phyloP scores from a whole-genome alignment of 2,329 filamentous ascomycete genomes.

The Ophiostoma triangulosporum region DNA sequence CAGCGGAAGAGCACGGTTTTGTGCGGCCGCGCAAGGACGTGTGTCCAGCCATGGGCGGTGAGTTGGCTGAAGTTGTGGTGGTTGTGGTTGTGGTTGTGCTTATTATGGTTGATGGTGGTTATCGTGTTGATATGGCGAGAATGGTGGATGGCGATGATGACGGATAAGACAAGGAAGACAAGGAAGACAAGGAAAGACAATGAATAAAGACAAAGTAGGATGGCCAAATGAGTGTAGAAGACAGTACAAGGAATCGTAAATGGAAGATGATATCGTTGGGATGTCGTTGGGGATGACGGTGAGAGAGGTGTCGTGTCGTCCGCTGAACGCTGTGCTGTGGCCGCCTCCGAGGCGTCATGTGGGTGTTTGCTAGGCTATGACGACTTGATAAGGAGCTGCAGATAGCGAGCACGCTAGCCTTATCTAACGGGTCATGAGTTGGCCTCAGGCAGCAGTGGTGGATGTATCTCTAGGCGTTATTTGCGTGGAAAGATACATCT shows the following conservation, averaged over 20 bases:
- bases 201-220: too few species aligned
- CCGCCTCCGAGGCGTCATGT: constrained; percentile 6
- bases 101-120: too few species aligned
- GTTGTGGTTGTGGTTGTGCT: too few species aligned
- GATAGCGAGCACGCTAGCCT: constrained; percentile 1
- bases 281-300: background rate
- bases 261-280: background rate
- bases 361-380: constrained; percentile 10
- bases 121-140: too few species aligned
- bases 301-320: background rate
- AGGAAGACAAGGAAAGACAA: background rate
- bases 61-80: too few species aligned
- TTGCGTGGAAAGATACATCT: background rate
- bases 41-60: constrained; percentile 15
- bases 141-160: too few species aligned
- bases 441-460: background rate
- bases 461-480: background rate
- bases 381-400: constrained; percentile 6
- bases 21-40: constrained; percentile 5
- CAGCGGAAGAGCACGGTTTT: constrained; percentile 38
- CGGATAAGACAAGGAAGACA: too few species aligned
- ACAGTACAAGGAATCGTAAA: too few species aligned
- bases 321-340: background rate
- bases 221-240: too few species aligned
- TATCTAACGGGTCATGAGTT: background rate